Base-by-base conservation (phyloP, 495 filamentous ascomycete genomes). In the Sabuloglossum arenarium region DNA sequence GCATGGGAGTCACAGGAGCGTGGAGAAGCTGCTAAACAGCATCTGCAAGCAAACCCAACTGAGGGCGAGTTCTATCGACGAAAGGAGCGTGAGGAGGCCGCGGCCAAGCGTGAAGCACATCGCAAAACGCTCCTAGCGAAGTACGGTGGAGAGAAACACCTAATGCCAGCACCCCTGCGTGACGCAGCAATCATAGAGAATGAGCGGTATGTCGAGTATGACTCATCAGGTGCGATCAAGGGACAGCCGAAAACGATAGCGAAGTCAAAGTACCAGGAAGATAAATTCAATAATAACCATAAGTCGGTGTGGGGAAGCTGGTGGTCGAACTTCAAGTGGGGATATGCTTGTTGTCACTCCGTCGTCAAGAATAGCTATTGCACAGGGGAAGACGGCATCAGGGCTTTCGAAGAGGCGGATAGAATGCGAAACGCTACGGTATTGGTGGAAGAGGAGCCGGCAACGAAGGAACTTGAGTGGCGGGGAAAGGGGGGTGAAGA, bases 271-370 rank as follows among this genome's bases (percentile, higher is more conserved):
- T 97, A 97, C 62, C 67, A 80, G 0, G 91, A 98, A 62, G 87
- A 98, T 61, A 74, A 95, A 4, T 70, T 86, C 59, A 72, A 79
- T 67, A 90, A 94, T 70, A 98, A 98, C 62, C 91, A 98, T 65
- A 86, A 79, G 23, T 79, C 84, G 0, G 86, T 94, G 0, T 98
- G 89, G 86, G 91, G 91, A 34, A 95, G 88, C 64, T 98, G 91
- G 91, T 98, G 91, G 91, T 75, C 78, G 43, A 79, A 86, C 56
- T 96, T 95, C 70, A 73, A 83, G 68, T 98, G 91, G 91, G 91
- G 93, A n/a, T 98, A 94, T 67, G 77, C 86, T 25, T 98, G 91
- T 69, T 98, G 91, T 73, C 87, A 85, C 66, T 94, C 87, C 1
- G 82, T 79, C 6, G 77, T 91, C 45, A 95, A 93, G 71, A 96